Base-by-base conservation (phyloP, 2,329 filamentous ascomycete genomes). In the Calonectria crousiana region DNA sequence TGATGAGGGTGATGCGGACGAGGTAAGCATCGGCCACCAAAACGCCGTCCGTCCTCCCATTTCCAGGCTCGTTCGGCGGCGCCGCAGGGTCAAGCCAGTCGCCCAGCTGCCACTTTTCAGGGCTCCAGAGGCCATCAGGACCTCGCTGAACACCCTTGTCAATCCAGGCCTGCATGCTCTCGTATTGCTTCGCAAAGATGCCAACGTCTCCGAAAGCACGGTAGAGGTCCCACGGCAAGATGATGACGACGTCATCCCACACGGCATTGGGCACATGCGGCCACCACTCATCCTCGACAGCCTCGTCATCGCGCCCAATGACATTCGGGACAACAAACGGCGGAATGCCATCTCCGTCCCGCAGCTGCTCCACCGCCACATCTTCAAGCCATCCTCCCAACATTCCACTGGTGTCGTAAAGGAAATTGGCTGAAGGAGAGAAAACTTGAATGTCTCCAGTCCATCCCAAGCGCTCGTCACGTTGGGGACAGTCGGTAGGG, bases 401-500 rank as follows among this genome's bases (percentile, higher is more conserved):
- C 44, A 47, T 47, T 20, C 44, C n/a, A 9, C 44, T 23, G 1
- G 44, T 47, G 75, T 90, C 83, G 79, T 88, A 91, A 0, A 91
- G 81, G 76, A 88, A 90, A 66, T 85, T 87, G 0, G 88, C 86
- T 0, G 88, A 86, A 0, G 87, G 86, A 3, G 83, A 81, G 74
- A 91, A 90, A 11, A 87, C 84, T 60, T 86, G 86, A 23, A 85
- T 82, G 74, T 89, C 86, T 36, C 89, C 86, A 3, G 86, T 87
- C 89, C 89, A 88, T 26, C 87, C 86, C 20, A 90, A 76, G 0
- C 88, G 83, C 79, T 90, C 88, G 70, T 90, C 88, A 9, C 88
- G 83, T 74, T 90, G 88, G 0, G 89, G 88, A 75, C 88, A 90
- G 76, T 92, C 90, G 0, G 89, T 91, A 0, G 89, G 89, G 1